Evolutionary conservation across 2,329 filamentous ascomycete species (phyloP), one percentile per base, ranked within the genome.

Genomic region (Aspergillus awamori): DNA sequence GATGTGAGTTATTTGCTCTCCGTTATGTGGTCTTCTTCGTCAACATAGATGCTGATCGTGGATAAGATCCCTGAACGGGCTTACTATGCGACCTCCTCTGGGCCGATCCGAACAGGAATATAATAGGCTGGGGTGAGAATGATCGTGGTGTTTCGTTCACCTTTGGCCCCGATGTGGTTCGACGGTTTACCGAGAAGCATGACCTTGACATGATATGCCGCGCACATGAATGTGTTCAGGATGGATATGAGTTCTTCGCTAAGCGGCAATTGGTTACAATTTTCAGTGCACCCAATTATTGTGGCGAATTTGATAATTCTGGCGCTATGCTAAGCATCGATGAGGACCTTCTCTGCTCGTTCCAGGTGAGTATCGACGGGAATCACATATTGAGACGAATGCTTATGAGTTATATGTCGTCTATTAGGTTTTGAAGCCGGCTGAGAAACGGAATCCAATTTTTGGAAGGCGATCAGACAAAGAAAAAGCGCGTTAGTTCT

Each of bases 151-250:
- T 99, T 36, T 97, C 93, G 51, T 99, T 98, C 83, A 98, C 95
- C 55, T 99, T 99, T 73, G 95, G 95, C 4, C 94, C 94, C 17
- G 94, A 99, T 72, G 95, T 99, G 22, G 94, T 99, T 41, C 97
- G 93, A 54, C 89, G 94, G 66, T 99, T 99, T 86, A 81, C 98
- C 64, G 93, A 97, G 82, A 98, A 98, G 82, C 95, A 98, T 79
- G 95, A 98, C 82, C 97, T 99, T 93, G 95, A 99, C 74, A 85
- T 99, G 74, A 98, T 99, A 78, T 99, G 95, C 81, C 92, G 95
- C 79, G 95, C 95, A 67, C 95, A 99, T 80, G 94, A 98, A 81
- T 95, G 98, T 66, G 95, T 99, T 59, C 95, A 99, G 81, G 95
- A 99, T 73, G 95, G 95, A 60, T 99, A 99, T 82, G 95, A 99